Base-by-base conservation (phyloP, 1,139 yeast genomes). In the Yamadazyma oceani region DNA sequence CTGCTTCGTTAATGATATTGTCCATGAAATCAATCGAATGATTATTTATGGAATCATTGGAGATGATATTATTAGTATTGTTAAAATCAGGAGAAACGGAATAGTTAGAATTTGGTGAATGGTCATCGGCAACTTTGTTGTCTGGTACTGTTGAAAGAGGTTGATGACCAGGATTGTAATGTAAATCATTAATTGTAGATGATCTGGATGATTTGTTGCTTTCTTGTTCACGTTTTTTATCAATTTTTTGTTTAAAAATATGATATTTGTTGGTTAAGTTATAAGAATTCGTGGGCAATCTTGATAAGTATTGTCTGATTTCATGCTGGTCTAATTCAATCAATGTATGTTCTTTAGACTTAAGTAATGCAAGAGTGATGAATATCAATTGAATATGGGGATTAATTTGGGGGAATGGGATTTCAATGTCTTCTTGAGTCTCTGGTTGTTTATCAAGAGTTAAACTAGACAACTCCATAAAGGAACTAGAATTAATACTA, bases 291-390 rank as follows among this genome's bases (percentile, higher is more conserved):
- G 74, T 60, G 32, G 80, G 72, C 40, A 66, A 68, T 40, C 85
- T 74, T 39, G 81, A 78, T 45, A 90, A 69, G 49, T 80, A 81
- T 55, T 89, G 95, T 34, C 90, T 72, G 28, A 88, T 86, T 62
- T 90, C 97, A 48, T 87, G 82, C 56, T 86, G 95, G 54, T 90
- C 97, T 46, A 88, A 78, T 55, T 90, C 97, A 45, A 87, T 73
- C 41, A 90, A 70, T 28, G 84, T 79, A 49, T 80, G 79, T 52
- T 85, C 90, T 57, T 85, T 84, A 34, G 92, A 80, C 58, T 87
- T 88, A 45, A 90, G 67, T 36, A 89, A 75, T 1, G 96, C 89
- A 37, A 89, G 66, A 36, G 88, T 80, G 7, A 86, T 78, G 56
- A 88, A 90, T 2, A 85, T 64, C 32, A 89, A 73, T 61, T 86